Percentiles rank a stretch among this genome's conserved stretches.
Conservation (phyloP, 192 early-diverging fungal genomes). For the Dimargaris verticillata region DNA sequence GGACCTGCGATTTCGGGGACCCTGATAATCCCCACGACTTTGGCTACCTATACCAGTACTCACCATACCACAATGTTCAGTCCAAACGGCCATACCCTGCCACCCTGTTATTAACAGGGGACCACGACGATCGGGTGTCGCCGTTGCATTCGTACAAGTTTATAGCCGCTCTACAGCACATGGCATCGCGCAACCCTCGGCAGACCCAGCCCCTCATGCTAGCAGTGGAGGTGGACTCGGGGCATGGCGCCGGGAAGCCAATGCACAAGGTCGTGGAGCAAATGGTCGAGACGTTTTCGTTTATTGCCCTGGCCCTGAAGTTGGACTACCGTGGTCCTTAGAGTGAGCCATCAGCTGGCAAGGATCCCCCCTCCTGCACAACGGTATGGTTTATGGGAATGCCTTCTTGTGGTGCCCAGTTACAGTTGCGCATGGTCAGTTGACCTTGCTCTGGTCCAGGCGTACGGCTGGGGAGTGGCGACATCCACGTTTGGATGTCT, state of each 20-base stretch:
- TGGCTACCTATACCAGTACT: slow-evolving; percentile 36
- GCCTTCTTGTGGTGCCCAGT: no score
- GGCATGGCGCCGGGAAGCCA: slow-evolving; percentile 1
- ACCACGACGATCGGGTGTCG: slow-evolving; percentile 53
- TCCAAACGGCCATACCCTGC: slow-evolving; percentile 34
- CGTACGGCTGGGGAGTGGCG: no score
- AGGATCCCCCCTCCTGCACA: no score
- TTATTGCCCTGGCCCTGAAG: background rate
- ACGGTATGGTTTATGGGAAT: no score
- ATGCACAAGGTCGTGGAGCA: slow-evolving; percentile 1
- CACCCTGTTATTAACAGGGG: slow-evolving; percentile 39
- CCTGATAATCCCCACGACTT: slow-evolving; percentile 52
- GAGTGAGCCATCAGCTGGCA: no score
- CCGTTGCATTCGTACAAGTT: slow-evolving; percentile 56
- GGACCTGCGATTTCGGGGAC: slow-evolving; percentile 48
- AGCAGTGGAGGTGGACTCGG: background rate
- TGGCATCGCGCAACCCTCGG: slow-evolving; percentile 11
- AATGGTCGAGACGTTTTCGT: background rate
- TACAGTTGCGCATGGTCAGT: no score
- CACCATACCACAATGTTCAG: slow-evolving; percentile 52
- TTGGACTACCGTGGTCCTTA: background rate
- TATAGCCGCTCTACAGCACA: slow-evolving; percentile 40
- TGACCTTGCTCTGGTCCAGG: no score
- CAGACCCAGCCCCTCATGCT: slow-evolving; percentile 1
- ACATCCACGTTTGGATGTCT: no score